Base-by-base conservation (phyloP, 2,329 filamentous ascomycete genomes). In the Diplocarpon rosae region DNA sequence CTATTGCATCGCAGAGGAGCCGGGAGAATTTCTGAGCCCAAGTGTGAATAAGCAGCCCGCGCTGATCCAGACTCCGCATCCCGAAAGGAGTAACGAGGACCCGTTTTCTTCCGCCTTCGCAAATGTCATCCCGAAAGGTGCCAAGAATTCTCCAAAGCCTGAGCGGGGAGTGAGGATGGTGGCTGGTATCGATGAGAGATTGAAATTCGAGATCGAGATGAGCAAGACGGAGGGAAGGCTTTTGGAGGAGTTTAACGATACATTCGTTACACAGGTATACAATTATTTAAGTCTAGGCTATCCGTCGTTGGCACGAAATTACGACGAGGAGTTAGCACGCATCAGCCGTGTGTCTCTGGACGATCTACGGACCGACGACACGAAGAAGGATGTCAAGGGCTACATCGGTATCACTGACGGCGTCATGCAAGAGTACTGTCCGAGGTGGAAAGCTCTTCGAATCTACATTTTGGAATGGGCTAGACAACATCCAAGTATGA, bases 271-370 rank as follows among this genome's bases (percentile, higher is more conserved):
- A 0, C 90, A 96, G 64, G 89, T 96, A 7, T 96, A 93, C 72
- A 95, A 96, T 63, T 96, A 96, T 63, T 72, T 96, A 13, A 94
- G 87, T 0, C 73, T 96, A 5, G 90, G 90, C 5, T 95, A 95
- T 62, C 89, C 90, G 2, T 81, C 85, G 29, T 78, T 88, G 57
- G 90, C 89, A 10, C 78, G 83, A 16, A 74, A 77, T 31, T 96
- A 85, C 59, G 90, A 96, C 59, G 75, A 80, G 10, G 90, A 96
- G 67, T 70, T 96, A 15, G 78, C 80, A 54, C 86, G 84, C 60
- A 93, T 95, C 45, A 84, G 81, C 28, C 71, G 74, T 9, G 78
- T 94, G 6, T 61, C 75, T 1, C 60, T 90, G 7, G 68, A 72
- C 2, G 82, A 89, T 43, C 71, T 96, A 37, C 69, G 80, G 51